phyloP scores from a whole-genome alignment of 2,329 filamentous ascomycete genomes.

The Exophiala sp. region DNA sequence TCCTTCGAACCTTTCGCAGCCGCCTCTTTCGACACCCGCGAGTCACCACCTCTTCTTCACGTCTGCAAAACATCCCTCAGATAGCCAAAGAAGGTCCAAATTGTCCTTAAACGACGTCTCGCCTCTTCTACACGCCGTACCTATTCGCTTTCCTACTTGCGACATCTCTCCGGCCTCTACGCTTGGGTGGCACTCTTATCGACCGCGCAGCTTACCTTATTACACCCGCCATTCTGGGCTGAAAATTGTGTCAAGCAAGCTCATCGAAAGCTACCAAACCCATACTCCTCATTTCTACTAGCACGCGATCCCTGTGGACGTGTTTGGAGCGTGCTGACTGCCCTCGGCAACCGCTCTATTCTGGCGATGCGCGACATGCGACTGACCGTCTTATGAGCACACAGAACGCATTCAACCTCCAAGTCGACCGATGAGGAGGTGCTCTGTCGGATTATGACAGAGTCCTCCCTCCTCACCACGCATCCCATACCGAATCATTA shows the following conservation, averaged over 20 bases:
- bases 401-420: conserved; percentile 5
- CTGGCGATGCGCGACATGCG: conserved; percentile 25
- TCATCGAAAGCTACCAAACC: background rate
- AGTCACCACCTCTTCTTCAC: conserved; percentile 13
- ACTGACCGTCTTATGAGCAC: conserved; percentile 18
- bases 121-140: background rate
- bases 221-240: background rate
- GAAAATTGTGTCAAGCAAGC: background rate
- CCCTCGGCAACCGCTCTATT: conserved; percentile 2
- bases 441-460: conserved; percentile 51
- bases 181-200: conserved; percentile 8
- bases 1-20: conserved; percentile 4
- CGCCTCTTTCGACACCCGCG: background rate
- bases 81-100: background rate
- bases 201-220: conserved; percentile 6
- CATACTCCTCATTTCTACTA: background rate
- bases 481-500: conserved; percentile 43
- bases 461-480: conserved; percentile 47
- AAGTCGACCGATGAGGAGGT: conserved; percentile 39
- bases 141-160: conserved; percentile 7
- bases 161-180: conserved; percentile 17
- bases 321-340: background rate
- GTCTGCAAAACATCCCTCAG: conserved; percentile 5
- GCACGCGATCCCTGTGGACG: conserved; percentile 4
- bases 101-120: background rate